Evolutionary conservation across 202 grass and related monocot genomes (phyloP).

Genomic region (Zoysia matrella): DNA sequence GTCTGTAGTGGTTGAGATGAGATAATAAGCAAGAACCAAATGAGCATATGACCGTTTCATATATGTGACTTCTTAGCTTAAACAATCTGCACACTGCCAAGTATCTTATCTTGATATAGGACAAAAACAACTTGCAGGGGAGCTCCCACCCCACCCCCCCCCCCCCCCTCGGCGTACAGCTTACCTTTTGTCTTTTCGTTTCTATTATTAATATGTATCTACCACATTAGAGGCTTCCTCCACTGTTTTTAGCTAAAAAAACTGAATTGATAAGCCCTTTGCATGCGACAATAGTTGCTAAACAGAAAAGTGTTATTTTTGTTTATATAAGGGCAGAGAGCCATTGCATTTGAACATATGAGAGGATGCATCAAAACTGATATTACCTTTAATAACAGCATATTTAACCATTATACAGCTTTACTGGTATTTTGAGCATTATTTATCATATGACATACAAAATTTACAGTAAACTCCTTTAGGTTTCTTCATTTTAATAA

Average conservation of each 20-base stretch:
- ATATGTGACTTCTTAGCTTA: slow-evolving; percentile 1
- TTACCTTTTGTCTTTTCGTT: no score
- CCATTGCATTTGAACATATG: not conserved
- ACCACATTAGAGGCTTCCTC: no score
- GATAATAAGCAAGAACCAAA: not conserved
- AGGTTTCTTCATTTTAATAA: slow-evolving; percentile 10
- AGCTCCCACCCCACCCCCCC: no score
- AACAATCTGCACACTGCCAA: not conserved
- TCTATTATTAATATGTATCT: no score
- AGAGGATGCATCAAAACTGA: not conserved
- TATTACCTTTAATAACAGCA: not conserved
- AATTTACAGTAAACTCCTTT: not conserved
- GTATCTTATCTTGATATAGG: not conserved
- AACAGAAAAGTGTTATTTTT: not conserved
- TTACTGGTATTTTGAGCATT: not conserved
- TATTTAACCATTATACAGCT: not conserved
- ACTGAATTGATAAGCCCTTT: not conserved
- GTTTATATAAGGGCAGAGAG: not conserved
- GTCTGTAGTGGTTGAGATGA: not conserved
- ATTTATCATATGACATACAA: slow-evolving; percentile 3
- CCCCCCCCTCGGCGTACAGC: no score
- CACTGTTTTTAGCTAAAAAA: no score
- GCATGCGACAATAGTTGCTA: not conserved
- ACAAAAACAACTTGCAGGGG: not conserved
- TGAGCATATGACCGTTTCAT: not conserved